These are phyloP conservation scores for Fusarium heterosporum DNA, from an alignment of 2,329 filamentous ascomycete species.

Conservation along the genomic window DNA sequence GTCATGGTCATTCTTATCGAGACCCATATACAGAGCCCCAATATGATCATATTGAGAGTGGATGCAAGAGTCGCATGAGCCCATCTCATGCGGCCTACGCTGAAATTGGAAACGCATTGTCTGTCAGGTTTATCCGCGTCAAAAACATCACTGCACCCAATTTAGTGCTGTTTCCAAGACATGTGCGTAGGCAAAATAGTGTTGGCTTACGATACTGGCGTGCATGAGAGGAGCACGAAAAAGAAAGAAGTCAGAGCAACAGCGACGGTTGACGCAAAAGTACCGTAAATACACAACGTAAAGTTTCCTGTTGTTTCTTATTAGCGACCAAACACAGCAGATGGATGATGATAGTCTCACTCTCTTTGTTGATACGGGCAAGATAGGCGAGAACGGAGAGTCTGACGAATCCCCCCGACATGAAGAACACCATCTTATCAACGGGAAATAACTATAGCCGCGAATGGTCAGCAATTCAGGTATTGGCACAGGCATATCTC, in stretches of 20 bases:
- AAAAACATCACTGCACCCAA: constrained; percentile 35
- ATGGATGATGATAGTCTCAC: constrained; percentile 12
- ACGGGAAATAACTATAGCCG: constrained; percentile 29
- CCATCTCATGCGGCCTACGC: constrained; percentile 49
- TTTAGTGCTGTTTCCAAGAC: neutral
- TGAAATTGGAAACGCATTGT: constrained; percentile 34
- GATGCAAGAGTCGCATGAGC: constrained; percentile 50
- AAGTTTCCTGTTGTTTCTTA: constrained; percentile 20
- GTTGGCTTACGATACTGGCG: constrained; percentile 30
- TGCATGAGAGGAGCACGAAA: constrained; percentile 42
- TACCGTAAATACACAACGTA: constrained; percentile 28
- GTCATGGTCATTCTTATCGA: constrained; percentile 53
- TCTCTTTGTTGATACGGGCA: constrained; percentile 35
- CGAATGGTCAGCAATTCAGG: neutral
- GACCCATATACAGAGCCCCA: constrained; percentile 54
- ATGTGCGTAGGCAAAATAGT: neutral
- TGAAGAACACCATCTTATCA: constrained; percentile 38
- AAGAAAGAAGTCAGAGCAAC: constrained; percentile 33
- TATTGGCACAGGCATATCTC: neutral
- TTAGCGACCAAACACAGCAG: neutral
- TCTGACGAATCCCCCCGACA: constrained; percentile 38
- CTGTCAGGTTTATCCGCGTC: constrained; percentile 22
- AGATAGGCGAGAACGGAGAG: constrained; percentile 42
- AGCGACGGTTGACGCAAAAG: constrained; percentile 15
- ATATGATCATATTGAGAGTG: constrained; percentile 51